Base-by-base conservation (phyloP, 2,329 filamentous ascomycete species). In the Penicillium sclerotigenum region DNA sequence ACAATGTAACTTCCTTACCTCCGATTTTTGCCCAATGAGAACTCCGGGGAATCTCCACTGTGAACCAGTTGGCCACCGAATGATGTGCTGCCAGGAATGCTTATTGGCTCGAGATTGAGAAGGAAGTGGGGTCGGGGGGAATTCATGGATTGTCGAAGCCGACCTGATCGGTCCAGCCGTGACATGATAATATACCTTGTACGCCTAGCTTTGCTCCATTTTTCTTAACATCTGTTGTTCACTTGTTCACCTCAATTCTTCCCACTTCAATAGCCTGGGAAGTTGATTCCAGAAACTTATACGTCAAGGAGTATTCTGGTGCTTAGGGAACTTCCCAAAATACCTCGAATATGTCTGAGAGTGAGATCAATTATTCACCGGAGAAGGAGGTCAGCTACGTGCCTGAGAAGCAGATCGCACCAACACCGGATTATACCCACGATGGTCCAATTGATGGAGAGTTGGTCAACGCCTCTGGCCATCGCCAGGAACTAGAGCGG, bases 391-490 rank as follows among this genome's bases (percentile, higher is more conserved):
- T 22, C 34, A 5, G 20, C 22, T 34, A 59, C 10, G 18, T 46
- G 18, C 49, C 62, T 22, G 66, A 71, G 41, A 71, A 71, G 55
- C 68, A 71, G 46, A 42, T 61, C 13, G 47, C 57, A 14, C 48
- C 61, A 13, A 57, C 64, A 4, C 67, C 72, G 41, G 69, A 70
- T 34, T 59, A 65, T 58, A 65, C 11, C 22, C 4, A 38, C 9
- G 53, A 55, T 46, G 53, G 40, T 13, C 53, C 47, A 13, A 18
- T 42, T 1, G 47, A 52, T n/a, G 62, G 79, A 11, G 71, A 78
- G 31, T 66, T 78, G n/a, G 69, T 87, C 66, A 88, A 88, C 65
- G 83, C 83, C 1, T 85, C 85, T 2, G 85, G 85, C 6, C 84
- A 87, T 69, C 77, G 75, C 58, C 84, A 87, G 68, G 84, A 87